Evolutionary conservation across 805 yeast species (phyloP), one percentile per base, ranked within the genome.

Genomic region (Barnettozyma siamensis): DNA sequence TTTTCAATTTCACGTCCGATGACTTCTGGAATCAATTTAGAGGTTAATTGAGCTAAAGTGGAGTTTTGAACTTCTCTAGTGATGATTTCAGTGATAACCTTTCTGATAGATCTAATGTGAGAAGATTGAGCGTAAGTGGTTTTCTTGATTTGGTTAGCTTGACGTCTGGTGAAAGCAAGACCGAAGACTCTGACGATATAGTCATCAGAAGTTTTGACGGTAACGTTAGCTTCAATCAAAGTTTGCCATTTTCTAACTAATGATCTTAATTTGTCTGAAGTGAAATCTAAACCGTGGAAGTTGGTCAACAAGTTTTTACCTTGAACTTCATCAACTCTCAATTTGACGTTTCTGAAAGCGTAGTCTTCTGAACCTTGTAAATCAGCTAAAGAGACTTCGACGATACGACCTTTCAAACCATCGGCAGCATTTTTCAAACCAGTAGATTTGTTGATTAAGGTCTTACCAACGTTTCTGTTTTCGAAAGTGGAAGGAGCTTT

Each of bases 231-330:
- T 80, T 89, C 98, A 61, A 89, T 94, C 72, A 91, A 78, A 56
- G 96, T 81, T 80, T 89, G 98, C 97, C 97, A 91, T 75, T 91
- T 89, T 83, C 97, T 88, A 54, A 89, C 97, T 71, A 91, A 80
- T 46, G 97, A 89, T 78, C 95, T 87, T 69, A 91, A 78, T 80
- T 91, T 91, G 78, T 89, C 97, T 57, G 95, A 78, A 66, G 98
- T 89, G 83, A 91, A 89, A 78, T 88, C 95, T 73, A 91, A 73
- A 66, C 98, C 98, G 80, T 89, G 97, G 94, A 89, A 91, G 94
- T 91, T 91, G 79, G 98, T 89, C 70, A 89, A 80, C 67, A 89
- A 80, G 83, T 89, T 88, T 78, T 88, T 87, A 76, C 97, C 98
- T 78, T 91, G 96, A 61, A 89, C 96, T 77, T 91, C 98, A 66